A percentile compares a stretch with the other conserved stretches of the same genome.
phyloP scores from a whole-genome alignment of 768 basidiomycete genomes.

The Jaapia argillacea region DNA sequence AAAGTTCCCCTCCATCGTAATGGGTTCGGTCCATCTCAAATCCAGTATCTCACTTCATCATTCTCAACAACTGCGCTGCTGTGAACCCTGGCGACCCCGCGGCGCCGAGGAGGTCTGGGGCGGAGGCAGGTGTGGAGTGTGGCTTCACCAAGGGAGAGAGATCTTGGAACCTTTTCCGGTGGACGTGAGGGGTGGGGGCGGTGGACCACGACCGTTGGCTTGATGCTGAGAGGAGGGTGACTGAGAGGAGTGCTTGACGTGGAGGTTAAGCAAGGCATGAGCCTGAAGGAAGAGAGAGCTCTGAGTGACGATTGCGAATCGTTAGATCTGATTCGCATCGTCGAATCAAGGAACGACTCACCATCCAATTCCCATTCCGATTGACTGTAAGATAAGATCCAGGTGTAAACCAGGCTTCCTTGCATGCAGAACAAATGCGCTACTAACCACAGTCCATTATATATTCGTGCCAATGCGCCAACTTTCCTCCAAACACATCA shows the following conservation, averaged over 20 bases:
- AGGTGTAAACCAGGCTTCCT: too few relatives aligned
- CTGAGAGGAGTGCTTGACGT: constrained; percentile 80
- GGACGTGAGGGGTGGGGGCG: background rate
- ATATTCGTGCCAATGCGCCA: constrained; percentile 80
- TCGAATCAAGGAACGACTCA: constrained; percentile 60
- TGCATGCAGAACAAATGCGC: background rate
- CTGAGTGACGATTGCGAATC: too few relatives aligned
- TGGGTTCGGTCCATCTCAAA: constrained; percentile 65
- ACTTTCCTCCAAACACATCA: constrained; percentile 75
- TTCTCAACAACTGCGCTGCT: constrained; percentile 68
- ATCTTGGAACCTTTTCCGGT: constrained; percentile 23
- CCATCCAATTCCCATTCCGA: background rate
- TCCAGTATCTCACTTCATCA: constrained; percentile 66
- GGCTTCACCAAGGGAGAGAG: constrained; percentile 22
- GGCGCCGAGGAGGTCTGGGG: constrained; percentile 12
- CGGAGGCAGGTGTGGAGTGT: constrained; percentile 9
- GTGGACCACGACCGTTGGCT: background rate
- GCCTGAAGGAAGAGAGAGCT: constrained; percentile 85
- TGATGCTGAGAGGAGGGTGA: constrained; percentile 22
- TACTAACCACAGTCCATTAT: constrained; percentile 58
- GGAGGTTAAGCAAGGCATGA: constrained; percentile 72
- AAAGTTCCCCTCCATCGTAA: constrained; percentile 38
- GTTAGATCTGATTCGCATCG: constrained; percentile 75
- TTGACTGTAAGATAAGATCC: background rate
- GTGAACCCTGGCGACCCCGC: constrained; percentile 46